These are phyloP conservation scores for Fusarium sp. DNA, from an alignment of 2,329 filamentous ascomycete genomes.

Conservation along the genomic window DNA sequence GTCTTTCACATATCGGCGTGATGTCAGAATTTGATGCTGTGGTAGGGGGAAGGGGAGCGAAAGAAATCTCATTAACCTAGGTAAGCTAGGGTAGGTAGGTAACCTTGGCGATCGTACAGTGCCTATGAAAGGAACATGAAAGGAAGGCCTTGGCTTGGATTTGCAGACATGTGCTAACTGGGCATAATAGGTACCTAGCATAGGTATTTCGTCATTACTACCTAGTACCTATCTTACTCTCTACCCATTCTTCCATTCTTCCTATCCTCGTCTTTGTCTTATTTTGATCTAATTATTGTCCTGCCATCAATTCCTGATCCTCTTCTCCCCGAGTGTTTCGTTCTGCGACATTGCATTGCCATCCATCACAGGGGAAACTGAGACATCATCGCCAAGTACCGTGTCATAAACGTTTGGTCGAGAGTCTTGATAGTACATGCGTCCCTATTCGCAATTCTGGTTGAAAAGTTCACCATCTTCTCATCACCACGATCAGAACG, in stretches of 20 bases:
- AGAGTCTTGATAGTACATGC: background rate
- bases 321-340: background rate
- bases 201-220: background rate
- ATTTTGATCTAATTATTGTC: too few relatives aligned
- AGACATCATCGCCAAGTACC: background rate
- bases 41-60: too few relatives aligned
- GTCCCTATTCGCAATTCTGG: background rate
- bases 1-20: background rate
- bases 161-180: constrained; percentile 24
- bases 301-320: too few relatives aligned
- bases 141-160: background rate
- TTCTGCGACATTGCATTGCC: background rate
- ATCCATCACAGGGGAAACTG: too few relatives aligned
- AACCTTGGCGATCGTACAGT: too few relatives aligned
- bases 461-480: background rate
- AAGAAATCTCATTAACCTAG: background rate
- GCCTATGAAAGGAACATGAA: background rate
- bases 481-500: background rate
- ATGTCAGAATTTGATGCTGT: too few relatives aligned
- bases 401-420: background rate
- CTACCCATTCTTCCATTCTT: too few relatives aligned
- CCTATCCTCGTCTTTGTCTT: too few relatives aligned
- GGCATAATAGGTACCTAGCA: background rate
- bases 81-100: background rate
- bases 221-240: background rate